Evolutionary conservation across 2,329 filamentous ascomycete species (phyloP), one percentile per base, ranked within the genome.

Genomic region (Microdochium paspali): DNA sequence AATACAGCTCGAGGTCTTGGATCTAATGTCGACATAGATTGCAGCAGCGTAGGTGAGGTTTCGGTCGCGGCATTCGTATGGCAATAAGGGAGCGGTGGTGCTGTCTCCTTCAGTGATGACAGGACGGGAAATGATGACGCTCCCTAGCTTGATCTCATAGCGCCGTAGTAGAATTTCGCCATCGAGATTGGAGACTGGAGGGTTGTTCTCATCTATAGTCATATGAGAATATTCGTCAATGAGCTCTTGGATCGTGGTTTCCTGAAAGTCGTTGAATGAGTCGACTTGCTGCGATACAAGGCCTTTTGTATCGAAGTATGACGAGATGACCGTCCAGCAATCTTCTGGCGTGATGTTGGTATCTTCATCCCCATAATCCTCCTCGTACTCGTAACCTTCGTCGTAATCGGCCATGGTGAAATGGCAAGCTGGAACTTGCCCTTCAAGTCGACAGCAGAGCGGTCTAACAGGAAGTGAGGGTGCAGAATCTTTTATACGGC

Each of bases 281-380:
- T 97, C 91, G 53, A 97, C 84, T 72, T 98, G 93, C 69, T 98
- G 91, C 15, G 93, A 95, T 21, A 95, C 93, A 26, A 98, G 78
- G 60, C 93, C 91, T 70, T 97, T 98, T 53, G 83, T 80, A 58
- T 96, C 89, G 71, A 98, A 98, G 74, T 96, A 97, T 10, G 93
- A 87, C 48, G 87, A 90, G 64, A 98, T 97, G 61, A 97, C 91
- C 54, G 86, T 87, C 93, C 94, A 98, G 74, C 90, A 96, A 70
- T 98, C 94, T 72, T 97, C 93, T 51, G 90, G 88, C 24, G 90
- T 95, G 70, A 97, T 95, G 57, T 74, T 74, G 52, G 83, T 79
- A 30, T 80, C 82, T 20, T 40, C 35, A 52, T 85, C 82, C 50
- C 77, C 80, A 58, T 85, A 85, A 53, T 82, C 79, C 53, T 79